Base-by-base conservation (phyloP, 331 rosid genomes). In the Quercus lobata region DNA sequence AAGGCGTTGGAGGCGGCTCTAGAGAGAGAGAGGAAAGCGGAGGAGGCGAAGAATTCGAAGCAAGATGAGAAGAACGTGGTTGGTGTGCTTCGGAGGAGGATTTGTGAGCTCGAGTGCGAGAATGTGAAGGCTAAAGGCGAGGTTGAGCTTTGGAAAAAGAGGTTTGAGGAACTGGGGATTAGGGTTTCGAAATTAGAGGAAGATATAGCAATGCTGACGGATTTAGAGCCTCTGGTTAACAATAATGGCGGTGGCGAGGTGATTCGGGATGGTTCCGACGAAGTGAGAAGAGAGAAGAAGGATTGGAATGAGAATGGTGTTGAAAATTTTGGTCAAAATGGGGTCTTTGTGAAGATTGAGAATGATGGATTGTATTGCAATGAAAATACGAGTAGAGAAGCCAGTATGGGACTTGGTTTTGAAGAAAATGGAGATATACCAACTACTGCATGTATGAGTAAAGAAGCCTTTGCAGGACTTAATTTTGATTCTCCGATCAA, bases 141-240 rank as follows among this genome's bases (percentile, higher is more conserved):
- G 18, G 32, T n/a, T 14, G 63, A 79, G 30, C 37, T 29, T 19
- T 18, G 66, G 65, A 14, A 29, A 14, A 56, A 16, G 2, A 80
- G 79, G 72, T 75, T 53, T 34, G 37, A 4, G 21, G 86, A 53
- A 11, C 11, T 89, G 12, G 1, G 21, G 29, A 72, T 2, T 4
- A 29, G 84, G 49, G 37, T 86, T 46, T 22, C 10, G 22, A 32
- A 1, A 6, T 22, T 87, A 76, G 91, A 88, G 80, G 57, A 81
- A 12, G 73, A 69, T 21, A 0, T 6, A 0, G 37, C 41, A n/a
- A n/a, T 25, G 35, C 22, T 80, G 56, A 30, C 10, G 81, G 71
- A 37, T 73, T 53, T 0, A 1, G 57, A 11, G 35, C 57, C 24
- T 4, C 41, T 53, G 29, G 72, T 16, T 65, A 54, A 17, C 41